Evolutionary conservation across 108 stramenopile species (phyloP).

Genomic region (Fragilaria radians): DNA sequence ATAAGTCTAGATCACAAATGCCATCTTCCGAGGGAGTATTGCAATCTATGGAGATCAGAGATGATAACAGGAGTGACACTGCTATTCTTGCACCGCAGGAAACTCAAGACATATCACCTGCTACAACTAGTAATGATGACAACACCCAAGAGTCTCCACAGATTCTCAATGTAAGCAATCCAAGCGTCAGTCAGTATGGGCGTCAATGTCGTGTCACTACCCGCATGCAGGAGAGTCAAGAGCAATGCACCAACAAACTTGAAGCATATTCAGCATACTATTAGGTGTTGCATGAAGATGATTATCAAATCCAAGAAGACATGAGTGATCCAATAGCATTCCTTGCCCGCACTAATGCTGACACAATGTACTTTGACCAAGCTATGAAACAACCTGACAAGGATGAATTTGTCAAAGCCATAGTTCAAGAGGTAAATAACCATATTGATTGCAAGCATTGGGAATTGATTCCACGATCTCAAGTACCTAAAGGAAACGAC

Average conservation of each 20-base stretch:
- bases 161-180: no score
- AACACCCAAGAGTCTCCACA: not conserved
- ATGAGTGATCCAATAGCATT: slow-evolving; percentile 1
- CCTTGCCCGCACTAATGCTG: not conserved
- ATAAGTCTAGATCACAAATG: not conserved
- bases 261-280: slow-evolving; percentile 1
- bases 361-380: slow-evolving; percentile 29
- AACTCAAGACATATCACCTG: not conserved
- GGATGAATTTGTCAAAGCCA: slow-evolving; percentile 14
- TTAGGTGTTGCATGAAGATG: not conserved
- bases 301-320: slow-evolving; percentile 2
- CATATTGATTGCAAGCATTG: slow-evolving; percentile 9
- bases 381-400: slow-evolving; percentile 18
- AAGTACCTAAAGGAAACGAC: slow-evolving; percentile 10
- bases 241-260: no score
- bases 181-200: not conserved
- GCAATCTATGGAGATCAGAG: not conserved
- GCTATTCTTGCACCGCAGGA: not conserved
- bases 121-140: not conserved
- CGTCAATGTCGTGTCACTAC: not conserved
- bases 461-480: slow-evolving; percentile 1
- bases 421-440: slow-evolving; percentile 18
- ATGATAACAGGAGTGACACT: not conserved
- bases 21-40: not conserved
- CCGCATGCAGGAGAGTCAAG: not conserved